Conservation (phyloP, 2,329 filamentous ascomycete species). For the Cytospora schulzeri region DNA sequence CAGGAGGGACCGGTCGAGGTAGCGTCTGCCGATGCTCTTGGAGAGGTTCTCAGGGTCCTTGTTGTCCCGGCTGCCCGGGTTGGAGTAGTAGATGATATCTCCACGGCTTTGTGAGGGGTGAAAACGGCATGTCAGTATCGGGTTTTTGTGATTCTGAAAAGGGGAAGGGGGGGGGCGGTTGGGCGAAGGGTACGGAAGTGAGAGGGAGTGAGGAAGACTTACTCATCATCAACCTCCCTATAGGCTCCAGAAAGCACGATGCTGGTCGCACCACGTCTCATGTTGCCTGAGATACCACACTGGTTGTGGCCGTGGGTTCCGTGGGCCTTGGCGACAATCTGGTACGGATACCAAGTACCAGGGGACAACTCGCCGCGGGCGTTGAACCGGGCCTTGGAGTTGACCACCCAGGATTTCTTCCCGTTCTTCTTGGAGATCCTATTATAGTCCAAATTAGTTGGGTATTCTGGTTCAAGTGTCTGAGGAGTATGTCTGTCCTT, state of each 20-base stretch:
- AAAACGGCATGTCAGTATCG: neutral
- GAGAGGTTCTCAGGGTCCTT: conserved; percentile 3
- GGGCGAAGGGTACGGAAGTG: too few species aligned
- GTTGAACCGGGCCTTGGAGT: conserved; percentile 28
- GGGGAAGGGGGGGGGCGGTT: too few species aligned
- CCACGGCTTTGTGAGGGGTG: conserved; percentile 26
- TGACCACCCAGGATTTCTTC: too few species aligned
- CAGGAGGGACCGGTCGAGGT: conserved; percentile 30
- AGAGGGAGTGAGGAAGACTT: neutral
- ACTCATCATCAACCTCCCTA: conserved; percentile 34
- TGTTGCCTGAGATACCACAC: conserved; percentile 54
- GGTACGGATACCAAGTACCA: conserved; percentile 57
- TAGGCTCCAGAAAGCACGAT: conserved; percentile 51
- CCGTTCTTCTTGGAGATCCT: too few species aligned
- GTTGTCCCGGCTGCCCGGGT: conserved; percentile 32
- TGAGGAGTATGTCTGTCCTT: too few species aligned
- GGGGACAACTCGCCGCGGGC: conserved; percentile 39
- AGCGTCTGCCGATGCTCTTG: conserved; percentile 23
- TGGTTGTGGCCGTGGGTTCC: conserved; percentile 54
- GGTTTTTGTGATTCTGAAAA: neutral
- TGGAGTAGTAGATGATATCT: conserved; percentile 34
- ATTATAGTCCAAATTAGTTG: too few species aligned
- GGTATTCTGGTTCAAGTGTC: too few species aligned
- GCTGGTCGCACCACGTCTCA: conserved; percentile 50
- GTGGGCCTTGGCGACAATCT: conserved; percentile 51